Base-by-base conservation (phyloP, 2,329 filamentous ascomycete species). In the Bipolaris victoriae region DNA sequence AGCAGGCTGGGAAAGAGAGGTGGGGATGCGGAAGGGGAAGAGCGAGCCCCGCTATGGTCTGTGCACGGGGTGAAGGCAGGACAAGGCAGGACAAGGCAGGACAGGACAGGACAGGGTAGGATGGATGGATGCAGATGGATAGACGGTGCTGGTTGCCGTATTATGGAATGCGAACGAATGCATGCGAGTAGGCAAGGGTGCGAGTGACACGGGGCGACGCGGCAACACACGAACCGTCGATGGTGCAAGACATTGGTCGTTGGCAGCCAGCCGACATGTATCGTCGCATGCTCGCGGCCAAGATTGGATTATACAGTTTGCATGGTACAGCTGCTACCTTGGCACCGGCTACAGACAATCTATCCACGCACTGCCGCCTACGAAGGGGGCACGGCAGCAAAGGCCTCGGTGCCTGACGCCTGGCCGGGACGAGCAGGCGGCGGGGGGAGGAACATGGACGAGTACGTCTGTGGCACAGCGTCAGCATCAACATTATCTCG, bases 401-500 rank as follows among this genome's bases (percentile, higher is more conserved):
- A 78, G 26, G 81, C 77, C 61, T 81, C 78, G 37, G 83, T 83
- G 6, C 76, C 76, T 44, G 80, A 78, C 18, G 72, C 78, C 51
- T 66, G 60, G 20, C 68, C 69, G 36, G 63, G 63, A 18, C 56
- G 60, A 37, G 57, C 73, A 29, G 78, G 74, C 44, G 80, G 73
- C 11, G 86, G 84, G 48, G 87, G 87, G 54, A 90, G 72, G 75
- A 90, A 88, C 49, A 90, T 78, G 15, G 86, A 86, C 75, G 89
- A 82, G 68, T 89, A 89, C 41, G 85, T 79, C 63, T 65, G 63
- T 50, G 46, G 53, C 43, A 64, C 60, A 61, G 31, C 43, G 48
- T 67, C 57, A 66, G 59, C 51, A 45, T 37, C 40, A 26, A 50
- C n/a, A 11, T 46, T 16, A 31, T 31, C 3, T 31, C 18, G 15